phyloP scores from a whole-genome alignment of 2,329 filamentous ascomycete species.

The Hymenoscyphus fraxineus region DNA sequence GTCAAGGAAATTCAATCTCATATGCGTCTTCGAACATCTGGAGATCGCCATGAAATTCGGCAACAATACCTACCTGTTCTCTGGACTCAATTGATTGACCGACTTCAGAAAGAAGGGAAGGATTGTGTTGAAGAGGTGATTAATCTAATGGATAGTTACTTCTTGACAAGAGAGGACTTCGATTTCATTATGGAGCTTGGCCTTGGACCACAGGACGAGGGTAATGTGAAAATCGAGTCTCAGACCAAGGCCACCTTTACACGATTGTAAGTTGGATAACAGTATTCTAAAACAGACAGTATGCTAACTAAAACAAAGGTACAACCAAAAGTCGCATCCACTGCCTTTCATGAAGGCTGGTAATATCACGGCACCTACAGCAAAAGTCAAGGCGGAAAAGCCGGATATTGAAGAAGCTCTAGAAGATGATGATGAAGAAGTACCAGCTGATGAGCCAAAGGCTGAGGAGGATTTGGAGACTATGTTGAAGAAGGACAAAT shows the following conservation, averaged over 20 bases:
- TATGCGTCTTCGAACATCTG: conserved; percentile 87
- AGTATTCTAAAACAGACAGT: background rate
- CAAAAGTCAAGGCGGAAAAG: conserved; percentile 49
- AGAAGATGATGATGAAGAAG: conserved; percentile 77
- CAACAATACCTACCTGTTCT: conserved; percentile 90
- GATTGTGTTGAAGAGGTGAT: conserved; percentile 81
- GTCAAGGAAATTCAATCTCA: conserved; percentile 95
- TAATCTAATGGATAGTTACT: conserved; percentile 95
- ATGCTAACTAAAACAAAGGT: conserved; percentile 46
- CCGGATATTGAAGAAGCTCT: conserved; percentile 96
- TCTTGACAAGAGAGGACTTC: conserved; percentile 89
- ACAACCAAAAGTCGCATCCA: conserved; percentile 83
- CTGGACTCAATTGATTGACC: conserved; percentile 75
- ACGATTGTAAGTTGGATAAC: conserved; percentile 61
- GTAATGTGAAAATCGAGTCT: conserved; percentile 70
- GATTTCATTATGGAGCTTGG: conserved; percentile 90
- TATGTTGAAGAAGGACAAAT: conserved; percentile 93
- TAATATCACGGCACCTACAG: conserved; percentile 67
- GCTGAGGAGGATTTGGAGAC: conserved; percentile 69
- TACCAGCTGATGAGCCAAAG: conserved; percentile 48
- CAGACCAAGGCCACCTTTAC: conserved; percentile 90
- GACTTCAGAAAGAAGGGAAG: conserved; percentile 73
- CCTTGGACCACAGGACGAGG: conserved; percentile 77
- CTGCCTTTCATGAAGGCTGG: conserved; percentile 95
- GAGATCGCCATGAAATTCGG: conserved; percentile 87